Percentiles rank a stretch among this genome's conserved stretches.
Conservation (phyloP, 78 protist species). For the Acrasis kona region DNA sequence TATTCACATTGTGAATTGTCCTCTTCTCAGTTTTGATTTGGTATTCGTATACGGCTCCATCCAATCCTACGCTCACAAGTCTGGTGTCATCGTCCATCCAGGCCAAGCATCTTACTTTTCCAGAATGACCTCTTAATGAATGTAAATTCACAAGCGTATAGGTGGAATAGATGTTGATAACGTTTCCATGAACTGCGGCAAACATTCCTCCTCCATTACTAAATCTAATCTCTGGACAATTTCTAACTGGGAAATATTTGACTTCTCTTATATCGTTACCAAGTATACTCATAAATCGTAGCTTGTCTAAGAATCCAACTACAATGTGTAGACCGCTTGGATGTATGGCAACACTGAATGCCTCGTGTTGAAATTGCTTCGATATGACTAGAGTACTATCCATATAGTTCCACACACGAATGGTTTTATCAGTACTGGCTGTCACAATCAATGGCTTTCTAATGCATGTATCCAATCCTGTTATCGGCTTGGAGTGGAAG, state of each 20-base stretch:
- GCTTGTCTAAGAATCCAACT: conserved; percentile 58
- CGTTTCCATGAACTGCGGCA: conserved; percentile 34
- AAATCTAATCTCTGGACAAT: conserved; percentile 43
- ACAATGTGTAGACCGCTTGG: conserved; percentile 37
- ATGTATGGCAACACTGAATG: conserved; percentile 29
- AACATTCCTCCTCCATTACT: conserved; percentile 51
- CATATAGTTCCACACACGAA: conserved; percentile 42
- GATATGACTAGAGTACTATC: conserved; percentile 20
- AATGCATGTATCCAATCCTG: conserved; percentile 41
- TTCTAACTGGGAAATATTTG: conserved; percentile 36
- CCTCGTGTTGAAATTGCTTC: conserved; percentile 29
- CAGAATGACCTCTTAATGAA: conserved; percentile 38
- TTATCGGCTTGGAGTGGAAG: conserved; percentile 7
- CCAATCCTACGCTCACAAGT: conserved; percentile 38
- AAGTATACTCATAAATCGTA: conserved; percentile 44
- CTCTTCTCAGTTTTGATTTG: conserved; percentile 8
- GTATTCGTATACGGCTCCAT: conserved; percentile 74
- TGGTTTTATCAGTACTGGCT: conserved; percentile 19
- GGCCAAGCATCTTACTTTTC: conserved; percentile 4
- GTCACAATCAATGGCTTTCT: conserved; percentile 59
- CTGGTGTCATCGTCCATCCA: conserved; percentile 34
- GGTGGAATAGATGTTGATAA: conserved; percentile 42
- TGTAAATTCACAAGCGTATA: conserved; percentile 46
- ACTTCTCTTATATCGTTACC: conserved; percentile 33
- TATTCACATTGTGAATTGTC: conserved; percentile 29